phyloP scores from a whole-genome alignment of 2,329 filamentous ascomycete genomes.

The Epichloe bromicola region DNA sequence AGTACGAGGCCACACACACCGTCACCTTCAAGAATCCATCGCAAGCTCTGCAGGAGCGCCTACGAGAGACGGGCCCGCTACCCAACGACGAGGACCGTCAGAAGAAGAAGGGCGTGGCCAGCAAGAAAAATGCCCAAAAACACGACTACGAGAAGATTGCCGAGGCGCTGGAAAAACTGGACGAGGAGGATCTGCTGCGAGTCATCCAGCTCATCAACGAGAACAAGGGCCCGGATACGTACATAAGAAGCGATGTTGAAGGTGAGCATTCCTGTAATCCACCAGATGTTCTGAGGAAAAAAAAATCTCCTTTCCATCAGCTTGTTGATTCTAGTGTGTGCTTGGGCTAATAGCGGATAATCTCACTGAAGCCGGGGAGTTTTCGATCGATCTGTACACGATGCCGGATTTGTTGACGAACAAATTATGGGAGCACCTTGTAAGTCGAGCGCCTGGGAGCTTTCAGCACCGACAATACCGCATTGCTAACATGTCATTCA shows the following conservation, averaged over 20 bases:
- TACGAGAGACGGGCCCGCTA: constrained; percentile 78
- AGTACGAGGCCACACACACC: constrained; percentile 71
- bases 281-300: neutral
- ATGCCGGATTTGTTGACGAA: constrained; percentile 80
- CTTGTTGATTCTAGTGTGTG: constrained; percentile 18
- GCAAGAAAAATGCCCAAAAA: constrained; percentile 65
- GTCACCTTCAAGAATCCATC: constrained; percentile 90
- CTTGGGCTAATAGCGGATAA: constrained; percentile 22
- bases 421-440: constrained; percentile 84
- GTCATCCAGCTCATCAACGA: constrained; percentile 98
- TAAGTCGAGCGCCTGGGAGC: constrained; percentile 18
- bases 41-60: constrained; percentile 61
- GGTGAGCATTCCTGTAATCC: constrained; percentile 43
- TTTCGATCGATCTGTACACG: constrained; percentile 97
- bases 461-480: neutral
- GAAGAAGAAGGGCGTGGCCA: constrained; percentile 48
- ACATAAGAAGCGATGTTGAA: constrained; percentile 94
- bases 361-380: constrained; percentile 63
- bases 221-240: constrained; percentile 86
- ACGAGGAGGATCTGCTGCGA: constrained; percentile 84
- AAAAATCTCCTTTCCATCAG: neutral
- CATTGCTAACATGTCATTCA: constrained; percentile 5
- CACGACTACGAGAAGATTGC: constrained; percentile 93
- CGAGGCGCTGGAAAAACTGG: constrained; percentile 75
- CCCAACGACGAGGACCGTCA: constrained; percentile 54